These are phyloP conservation scores for Fusarium mundagurra DNA, from an alignment of 2,329 filamentous ascomycete species.

Conservation along the genomic window DNA sequence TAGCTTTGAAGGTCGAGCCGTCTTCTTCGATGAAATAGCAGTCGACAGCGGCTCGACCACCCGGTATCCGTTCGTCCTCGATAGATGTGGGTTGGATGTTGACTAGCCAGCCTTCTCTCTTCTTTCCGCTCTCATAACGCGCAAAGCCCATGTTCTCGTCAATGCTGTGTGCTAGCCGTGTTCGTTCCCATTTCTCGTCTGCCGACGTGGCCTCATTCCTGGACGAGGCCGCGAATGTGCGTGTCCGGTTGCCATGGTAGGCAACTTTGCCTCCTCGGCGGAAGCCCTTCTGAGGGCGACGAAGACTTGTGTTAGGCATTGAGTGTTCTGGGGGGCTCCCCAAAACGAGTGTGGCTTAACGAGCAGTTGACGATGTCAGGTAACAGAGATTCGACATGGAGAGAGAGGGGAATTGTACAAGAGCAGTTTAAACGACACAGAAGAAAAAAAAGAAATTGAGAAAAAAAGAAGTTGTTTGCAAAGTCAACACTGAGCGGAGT, in stretches of 20 bases:
- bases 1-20: conserved; percentile 91
- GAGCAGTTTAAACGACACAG: neutral
- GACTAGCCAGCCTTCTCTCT: conserved; percentile 88
- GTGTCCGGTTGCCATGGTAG: conserved; percentile 75
- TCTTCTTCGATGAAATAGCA: conserved; percentile 97
- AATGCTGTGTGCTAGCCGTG: conserved; percentile 83
- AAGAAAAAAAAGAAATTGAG: conserved; percentile 12
- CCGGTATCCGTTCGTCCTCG: conserved; percentile 83
- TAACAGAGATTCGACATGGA: conserved; percentile 29
- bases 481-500: conserved; percentile 38
- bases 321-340: conserved; percentile 19
- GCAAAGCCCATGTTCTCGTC: conserved; percentile 96
- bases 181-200: conserved; percentile 91
- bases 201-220: conserved; percentile 87
- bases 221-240: conserved; percentile 82
- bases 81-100: conserved; percentile 93
- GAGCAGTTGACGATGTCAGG: conserved; percentile 20
- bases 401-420: neutral
- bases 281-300: conserved; percentile 72
- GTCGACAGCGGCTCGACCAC: conserved; percentile 89
- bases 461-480: conserved; percentile 19
- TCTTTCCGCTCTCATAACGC: conserved; percentile 87
- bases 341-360: conserved; percentile 35
- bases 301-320: conserved; percentile 70
- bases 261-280: conserved; percentile 74